Evolutionary conservation across 73 alveolate genomes (phyloP), one percentile per base, ranked within the genome.

Genomic region (Symbiodinium pilosum): DNA sequence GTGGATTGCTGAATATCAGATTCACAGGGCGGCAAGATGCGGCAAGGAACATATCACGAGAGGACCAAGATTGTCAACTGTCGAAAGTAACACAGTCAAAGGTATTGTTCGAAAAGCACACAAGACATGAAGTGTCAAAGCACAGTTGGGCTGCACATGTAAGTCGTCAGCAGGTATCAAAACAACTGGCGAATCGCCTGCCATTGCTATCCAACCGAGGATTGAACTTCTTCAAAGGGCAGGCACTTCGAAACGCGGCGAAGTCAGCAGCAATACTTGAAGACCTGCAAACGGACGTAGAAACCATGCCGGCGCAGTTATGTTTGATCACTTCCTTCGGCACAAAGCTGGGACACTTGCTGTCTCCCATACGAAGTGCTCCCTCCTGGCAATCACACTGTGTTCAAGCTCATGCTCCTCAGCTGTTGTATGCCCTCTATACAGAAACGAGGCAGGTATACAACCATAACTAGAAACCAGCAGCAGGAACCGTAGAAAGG

Each of bases 181-280:
- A n/a, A n/a, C n/a, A n/a, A n/a, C n/a, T n/a, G n/a, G n/a, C n/a
- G n/a, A n/a, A n/a, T n/a, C n/a, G n/a, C n/a, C n/a, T n/a, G n/a
- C n/a, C n/a, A n/a, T n/a, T n/a, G n/a, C n/a, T n/a, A n/a, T n/a
- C n/a, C n/a, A n/a, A 1, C 39, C 51, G 34, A 91, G 96, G 26
- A 12, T 18, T 4, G 4, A 59, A 64, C 96, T 91, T 91, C 64
- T 91, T 91, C 75, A 91, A 71, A 34, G 96, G 96, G 38, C 96
- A 71, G 28, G 87, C 96, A 32, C 96, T 91, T 69, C 96, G 86
- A 42, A 91, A 91, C 1, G 96, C 87, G 14, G 51, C 87, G 28
- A 91, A 91, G 54, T 91, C 96, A 2, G 88, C 34, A 30, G 30
- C 83, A 32, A 91, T 91, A 64, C 96, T 91, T n/a, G 88, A 91